Base-by-base conservation (phyloP, 805 yeast species). In the Sugiyamaella qingdaonensis region DNA sequence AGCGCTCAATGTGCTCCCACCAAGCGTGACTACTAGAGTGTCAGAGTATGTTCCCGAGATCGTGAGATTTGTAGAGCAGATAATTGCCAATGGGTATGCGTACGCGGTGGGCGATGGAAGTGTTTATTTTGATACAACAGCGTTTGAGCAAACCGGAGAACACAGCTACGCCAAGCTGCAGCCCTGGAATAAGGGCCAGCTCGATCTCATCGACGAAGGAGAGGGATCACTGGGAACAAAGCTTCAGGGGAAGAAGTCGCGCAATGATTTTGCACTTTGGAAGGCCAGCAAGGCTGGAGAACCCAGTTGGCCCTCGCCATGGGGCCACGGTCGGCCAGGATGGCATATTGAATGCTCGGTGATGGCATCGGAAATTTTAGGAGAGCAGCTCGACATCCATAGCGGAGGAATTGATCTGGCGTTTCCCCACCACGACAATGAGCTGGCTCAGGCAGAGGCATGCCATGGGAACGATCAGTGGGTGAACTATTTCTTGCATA, bases 301-400 rank as follows among this genome's bases (percentile, higher is more conserved):
- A 73, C 99, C 99, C 21, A 79, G 82, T 46, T 94, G 98, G 98
- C 80, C 77, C 4, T 88, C 97, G 1, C 91, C 92, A 27, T 94
- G 98, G 98, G 99, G 99, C 24, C 76, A 76, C 54, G 99, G 99
- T 50, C 85, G 99, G 69, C 99, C 99, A 11, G 99, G 99, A 2
- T 94, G 99, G 99, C 99, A 94, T 69, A 94, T 94, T 68, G 99
- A 94, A 73, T 94, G 99, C 78, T 90, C 97, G 8, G 99, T 94
- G 18, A 94, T 94, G 99, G 98, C 98, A 1, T 79, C 90, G 49
- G 95, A 90, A 61, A 78, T 91, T 46, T 78, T 87, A 36, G 98
- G 98, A 3, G 71, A 79, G 18, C 77, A 78, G 54, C 86, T 94
- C 78, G 99, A 94, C 70, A 88, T 94, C 60, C 99, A 94, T 68